Evolutionary conservation across 768 basidiomycete species (phyloP), one percentile per base, ranked within the genome.

Genomic region (Lentinula edodes): DNA sequence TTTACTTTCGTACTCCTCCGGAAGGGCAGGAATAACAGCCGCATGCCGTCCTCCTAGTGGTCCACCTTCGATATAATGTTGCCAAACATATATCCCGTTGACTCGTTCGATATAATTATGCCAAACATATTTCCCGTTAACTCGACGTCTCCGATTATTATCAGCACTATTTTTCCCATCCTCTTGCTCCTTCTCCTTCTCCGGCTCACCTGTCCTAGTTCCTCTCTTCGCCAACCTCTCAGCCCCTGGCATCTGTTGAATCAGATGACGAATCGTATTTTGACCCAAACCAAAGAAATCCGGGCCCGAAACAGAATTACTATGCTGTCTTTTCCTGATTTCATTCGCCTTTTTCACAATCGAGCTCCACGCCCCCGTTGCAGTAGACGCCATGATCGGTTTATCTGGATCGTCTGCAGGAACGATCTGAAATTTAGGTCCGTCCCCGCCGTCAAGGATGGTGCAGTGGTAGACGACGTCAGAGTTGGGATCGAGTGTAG

Each of bases 251-350:
- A 94, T 78, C 72, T 91, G 88, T 72, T 94, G 91, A n/a, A 94
- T 91, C 41, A 93, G 80, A 68, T 91, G 89, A 75, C 93, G 93
- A 77, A 94, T 92, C 4, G 89, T 89, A 69, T 93, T 93, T 72
- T 93, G 89, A 3, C 89, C 89, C 15, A 94, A 77, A 8, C 92
- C 92, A 68, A 91, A 93, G 72, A 93, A 93, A 73, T 93, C 91
- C 13, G 91, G 91, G 0, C 91, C 91, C 2, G 91, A 93, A 13
- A 94, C 90, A 5, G 89, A 91, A 71, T 93, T 93, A 48, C 88
- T 90, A 68, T 93, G 91, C 64, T 90, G 88, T 13, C 90, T 80
- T 69, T 90, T 87, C 53, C 91, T 85, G 63, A 93, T 85, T 46
- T 83, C 81, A 68, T 93, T 93, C 0, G 92, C 91, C 55, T 89